Base-by-base conservation (phyloP, 257 asterid genomes). In the Misopates orontium region DNA sequence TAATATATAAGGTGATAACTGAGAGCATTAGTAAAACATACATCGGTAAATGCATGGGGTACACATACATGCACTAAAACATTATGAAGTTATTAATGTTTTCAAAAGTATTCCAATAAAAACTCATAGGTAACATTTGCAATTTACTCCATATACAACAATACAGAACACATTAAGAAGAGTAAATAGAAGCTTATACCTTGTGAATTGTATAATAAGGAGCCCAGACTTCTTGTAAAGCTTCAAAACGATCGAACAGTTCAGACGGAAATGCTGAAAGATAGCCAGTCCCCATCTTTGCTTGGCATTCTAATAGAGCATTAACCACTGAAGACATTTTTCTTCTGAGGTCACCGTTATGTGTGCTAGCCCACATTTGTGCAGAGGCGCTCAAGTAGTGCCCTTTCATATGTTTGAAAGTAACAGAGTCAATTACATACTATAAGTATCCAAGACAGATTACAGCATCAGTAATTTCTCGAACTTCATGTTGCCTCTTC, bases 171-270 rank as follows among this genome's bases (percentile, higher is more conserved):
- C n/a, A n/a, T n/a, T n/a, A n/a, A n/a, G n/a, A n/a, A n/a, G n/a
- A 13, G 9, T 13, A 25, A 19, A 47, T 42, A 64, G 48, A 67
- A 41, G 21, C 62, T 58, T 68, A 21, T 65, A 93, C 99, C 99
- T 93, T 93, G 86, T 93, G 98, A 48, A 90, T 86, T 10, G 98
- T 90, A 71, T 90, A 93, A 77, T 93, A 93, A 4, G 98, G 98
- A 39, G 98, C 97, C 98, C 98, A 92, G n/a, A 92, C 98, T 52
- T 75, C 60, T 64, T 71, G 15, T 59, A 92, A 54, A 58, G 84
- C 80, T 74, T 89, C 98, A 66, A 89, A 75, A 0, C 88, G 87
- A 64, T 92, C 96, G 39, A 92, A 92, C 49, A 73, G 58, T 18
- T 89, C 96, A 2, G 95, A 56, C n/a, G 98, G 97, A 62, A 92